Percentiles rank a stretch among this genome's conserved stretches.
Conservation (phyloP, 1,139 yeast genomes). For the Kodamaea suecica region DNA sequence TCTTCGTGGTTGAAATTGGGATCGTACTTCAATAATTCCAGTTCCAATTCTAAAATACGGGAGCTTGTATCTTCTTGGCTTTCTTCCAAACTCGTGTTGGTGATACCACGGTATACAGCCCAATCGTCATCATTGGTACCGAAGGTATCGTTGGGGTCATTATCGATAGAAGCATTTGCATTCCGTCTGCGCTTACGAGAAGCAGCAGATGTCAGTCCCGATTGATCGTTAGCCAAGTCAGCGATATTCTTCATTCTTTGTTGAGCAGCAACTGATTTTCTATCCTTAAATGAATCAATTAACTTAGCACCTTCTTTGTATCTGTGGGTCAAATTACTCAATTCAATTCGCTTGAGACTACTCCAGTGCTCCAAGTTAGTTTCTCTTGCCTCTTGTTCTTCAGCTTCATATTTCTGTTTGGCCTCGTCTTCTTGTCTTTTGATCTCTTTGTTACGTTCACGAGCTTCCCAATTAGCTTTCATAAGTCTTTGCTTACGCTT, state of each 20-base stretch:
- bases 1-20: constrained; percentile 84
- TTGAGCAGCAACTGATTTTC: constrained; percentile 91
- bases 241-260: constrained; percentile 91
- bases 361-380: constrained; percentile 80
- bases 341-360: constrained; percentile 58
- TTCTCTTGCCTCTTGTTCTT: constrained; percentile 76
- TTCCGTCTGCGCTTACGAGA: constrained; percentile 52
- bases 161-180: constrained; percentile 66
- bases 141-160: constrained; percentile 90
- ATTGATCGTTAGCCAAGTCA: constrained; percentile 75
- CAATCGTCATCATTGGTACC: constrained; percentile 97
- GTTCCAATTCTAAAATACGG: constrained; percentile 62
- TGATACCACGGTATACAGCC: constrained; percentile 84
- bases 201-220: constrained; percentile 37
- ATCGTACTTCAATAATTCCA: constrained; percentile 72
- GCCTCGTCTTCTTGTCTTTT: constrained; percentile 58
- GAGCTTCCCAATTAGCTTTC: constrained; percentile 86
- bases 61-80: constrained; percentile 70
- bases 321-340: constrained; percentile 53
- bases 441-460: constrained; percentile 77
- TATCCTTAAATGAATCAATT: constrained; percentile 75
- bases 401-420: constrained; percentile 48
- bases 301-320: constrained; percentile 69
- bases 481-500: constrained; percentile 79
- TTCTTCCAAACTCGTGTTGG: constrained; percentile 68